phyloP scores from a whole-genome alignment of 2,329 filamentous ascomycete species.

The Botrytis medusae region DNA sequence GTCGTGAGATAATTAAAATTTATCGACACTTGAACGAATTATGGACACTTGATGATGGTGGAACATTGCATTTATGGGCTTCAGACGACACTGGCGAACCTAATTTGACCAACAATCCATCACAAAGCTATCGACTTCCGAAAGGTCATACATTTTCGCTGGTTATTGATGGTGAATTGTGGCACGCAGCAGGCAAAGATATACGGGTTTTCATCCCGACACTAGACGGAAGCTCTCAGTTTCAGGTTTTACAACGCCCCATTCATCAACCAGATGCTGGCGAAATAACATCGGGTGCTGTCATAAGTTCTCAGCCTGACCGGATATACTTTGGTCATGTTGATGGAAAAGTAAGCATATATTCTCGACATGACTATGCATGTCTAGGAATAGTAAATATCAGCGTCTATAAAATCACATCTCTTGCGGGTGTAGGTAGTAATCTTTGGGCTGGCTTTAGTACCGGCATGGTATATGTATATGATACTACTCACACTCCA shows the following conservation, averaged over 20 bases:
- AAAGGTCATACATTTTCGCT: conserved; percentile 86
- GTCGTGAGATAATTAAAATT: conserved; percentile 79
- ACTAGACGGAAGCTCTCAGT: conserved; percentile 63
- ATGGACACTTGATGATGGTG: conserved; percentile 91
- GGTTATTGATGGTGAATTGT: conserved; percentile 79
- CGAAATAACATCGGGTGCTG: conserved; percentile 82
- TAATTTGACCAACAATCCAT: conserved; percentile 69
- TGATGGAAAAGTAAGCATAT: conserved; percentile 94
- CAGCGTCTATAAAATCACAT: conserved; percentile 94
- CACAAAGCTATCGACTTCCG: conserved; percentile 72
- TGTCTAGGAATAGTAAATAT: conserved; percentile 81
- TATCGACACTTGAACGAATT: conserved; percentile 84
- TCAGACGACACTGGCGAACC: conserved; percentile 71
- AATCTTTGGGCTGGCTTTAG: conserved; percentile 93
- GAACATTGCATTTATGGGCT: conserved; percentile 83
- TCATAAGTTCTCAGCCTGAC: conserved; percentile 71
- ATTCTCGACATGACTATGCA: conserved; percentile 70
- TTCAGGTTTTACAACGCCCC: conserved; percentile 72
- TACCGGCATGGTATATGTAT: conserved; percentile 90
- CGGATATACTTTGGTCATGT: conserved; percentile 87
- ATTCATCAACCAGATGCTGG: conserved; percentile 71
- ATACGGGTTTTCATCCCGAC: conserved; percentile 81
- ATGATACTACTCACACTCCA: conserved; percentile 77
- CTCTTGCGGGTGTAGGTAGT: conserved; percentile 75
- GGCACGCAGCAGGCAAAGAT: conserved; percentile 85